These are phyloP conservation scores for Trichoderma lentiforme DNA, from an alignment of 2,329 filamentous ascomycete species.

Conservation along the genomic window DNA sequence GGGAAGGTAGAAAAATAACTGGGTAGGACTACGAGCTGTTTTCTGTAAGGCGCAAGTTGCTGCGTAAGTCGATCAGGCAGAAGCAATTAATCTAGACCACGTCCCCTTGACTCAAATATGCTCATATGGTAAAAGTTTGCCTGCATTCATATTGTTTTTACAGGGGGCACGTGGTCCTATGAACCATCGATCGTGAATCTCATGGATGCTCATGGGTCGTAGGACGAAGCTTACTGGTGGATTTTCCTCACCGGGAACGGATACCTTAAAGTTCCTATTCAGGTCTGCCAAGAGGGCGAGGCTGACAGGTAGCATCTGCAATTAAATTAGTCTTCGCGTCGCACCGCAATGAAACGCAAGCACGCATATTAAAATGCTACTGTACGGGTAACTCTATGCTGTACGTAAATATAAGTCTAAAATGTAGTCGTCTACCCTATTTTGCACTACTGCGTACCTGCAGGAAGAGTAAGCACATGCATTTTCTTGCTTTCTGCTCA, in stretches of 20 bases:
- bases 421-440: background rate
- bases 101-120: background rate
- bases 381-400: background rate
- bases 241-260: background rate
- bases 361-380: background rate
- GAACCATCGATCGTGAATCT: background rate
- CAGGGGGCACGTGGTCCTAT: background rate
- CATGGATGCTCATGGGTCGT: background rate
- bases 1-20: background rate
- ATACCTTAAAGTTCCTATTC: background rate
- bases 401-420: background rate
- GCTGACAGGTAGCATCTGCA: slow-evolving; percentile 1
- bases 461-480: background rate
- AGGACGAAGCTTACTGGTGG: background rate
- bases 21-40: background rate
- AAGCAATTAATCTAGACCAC: background rate
- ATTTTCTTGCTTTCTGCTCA: background rate
- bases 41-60: background rate
- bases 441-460: background rate
- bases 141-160: background rate
- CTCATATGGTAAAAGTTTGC: background rate
- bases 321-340: background rate
- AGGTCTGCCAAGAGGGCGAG: background rate
- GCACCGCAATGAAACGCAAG: background rate
- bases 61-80: background rate